Base-by-base conservation (phyloP, 345 rosid species). In the Brassica cretica region DNA sequence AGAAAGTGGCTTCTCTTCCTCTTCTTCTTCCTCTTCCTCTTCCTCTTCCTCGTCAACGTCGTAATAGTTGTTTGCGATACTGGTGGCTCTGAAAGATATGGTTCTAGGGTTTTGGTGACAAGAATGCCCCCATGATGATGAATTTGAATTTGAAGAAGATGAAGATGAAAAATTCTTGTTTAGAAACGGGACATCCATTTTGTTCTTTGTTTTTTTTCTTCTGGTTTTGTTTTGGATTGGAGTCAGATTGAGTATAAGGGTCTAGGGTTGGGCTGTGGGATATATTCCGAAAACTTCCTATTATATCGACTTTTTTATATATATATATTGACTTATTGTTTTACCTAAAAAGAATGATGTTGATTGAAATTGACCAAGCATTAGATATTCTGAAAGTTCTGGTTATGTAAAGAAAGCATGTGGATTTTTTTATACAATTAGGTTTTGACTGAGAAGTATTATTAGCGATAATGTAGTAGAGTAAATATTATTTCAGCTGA, bases 101-200 rank as follows among this genome's bases (percentile, higher is more conserved):
- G 97, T 92, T 83, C 86, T 87, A 12, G 97, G 96, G 15, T 85
- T 87, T 49, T 90, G 92, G 66, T 90, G 82, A 75, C 90, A 94
- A 70, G 89, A 85, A 19, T 89, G 93, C 98, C 97, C 86, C 94
- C 97, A 93, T 11, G 88, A 93, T 9, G 88, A 78, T 2, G 85
- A 79, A 5, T 67, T 59, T 65, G 71, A 66, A 18, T 49, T 70
- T 18, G 72, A 71, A 73, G 77, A 72, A 74, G 15, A 68, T 35
- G 78, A 78, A 35, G 66, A 73, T 53, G 82, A 51, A 35, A 74
- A 64, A 15, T 14, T 83, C 68, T 78, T 81, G 81, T 67, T 82
- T 77, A 89, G 83, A 72, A 87, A 87, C 68, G 86, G 90, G 71
- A 89, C 82, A 79, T 89, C 91, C 93, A 88, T 86, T 19, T 84